Evolutionary conservation across 2,329 filamentous ascomycete genomes (phyloP).

Genomic region (Trichothecium roseum): DNA sequence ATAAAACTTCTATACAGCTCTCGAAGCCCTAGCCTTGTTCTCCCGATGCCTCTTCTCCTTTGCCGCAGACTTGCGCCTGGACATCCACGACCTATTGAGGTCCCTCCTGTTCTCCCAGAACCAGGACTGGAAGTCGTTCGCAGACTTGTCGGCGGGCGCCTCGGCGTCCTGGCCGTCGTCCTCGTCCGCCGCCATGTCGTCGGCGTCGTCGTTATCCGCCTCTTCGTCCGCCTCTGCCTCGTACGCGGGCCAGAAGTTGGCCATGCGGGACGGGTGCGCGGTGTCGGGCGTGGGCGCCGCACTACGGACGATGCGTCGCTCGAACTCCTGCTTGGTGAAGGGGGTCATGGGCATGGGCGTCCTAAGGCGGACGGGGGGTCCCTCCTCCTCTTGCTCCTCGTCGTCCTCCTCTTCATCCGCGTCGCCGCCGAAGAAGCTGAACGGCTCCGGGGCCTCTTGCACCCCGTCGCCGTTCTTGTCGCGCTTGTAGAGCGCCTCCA

Average conservation of each 20-base stretch:
- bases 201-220: conserved; percentile 17
- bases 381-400: conserved; percentile 27
- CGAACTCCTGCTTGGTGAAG: conserved; percentile 68
- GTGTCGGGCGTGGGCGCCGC: conserved; percentile 94
- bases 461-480: conserved; percentile 33
- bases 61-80: conserved; percentile 47
- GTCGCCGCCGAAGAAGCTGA: conserved; percentile 66
- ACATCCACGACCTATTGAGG: conserved; percentile 57
- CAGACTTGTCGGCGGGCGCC: conserved; percentile 12
- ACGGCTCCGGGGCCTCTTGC: conserved; percentile 34
- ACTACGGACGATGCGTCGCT: conserved; percentile 66
- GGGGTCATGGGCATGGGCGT: conserved; percentile 62
- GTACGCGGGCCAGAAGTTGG: conserved; percentile 33
- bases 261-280: conserved; percentile 58
- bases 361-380: conserved; percentile 5
- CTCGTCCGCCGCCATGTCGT: conserved; percentile 16
- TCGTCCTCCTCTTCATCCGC: conserved; percentile 34
- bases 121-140: conserved; percentile 52
- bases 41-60: conserved; percentile 60
- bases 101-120: conserved; percentile 60
- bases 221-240: conserved; percentile 21
- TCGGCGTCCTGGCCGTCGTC: conserved; percentile 13
- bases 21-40: conserved; percentile 44
- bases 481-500: conserved; percentile 87
- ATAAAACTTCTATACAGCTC: conserved; percentile 17